Evolutionary conservation across 1,139 yeast genomes (phyloP), one percentile per base, ranked within the genome.

Genomic region (Diutina mesorugosa): DNA sequence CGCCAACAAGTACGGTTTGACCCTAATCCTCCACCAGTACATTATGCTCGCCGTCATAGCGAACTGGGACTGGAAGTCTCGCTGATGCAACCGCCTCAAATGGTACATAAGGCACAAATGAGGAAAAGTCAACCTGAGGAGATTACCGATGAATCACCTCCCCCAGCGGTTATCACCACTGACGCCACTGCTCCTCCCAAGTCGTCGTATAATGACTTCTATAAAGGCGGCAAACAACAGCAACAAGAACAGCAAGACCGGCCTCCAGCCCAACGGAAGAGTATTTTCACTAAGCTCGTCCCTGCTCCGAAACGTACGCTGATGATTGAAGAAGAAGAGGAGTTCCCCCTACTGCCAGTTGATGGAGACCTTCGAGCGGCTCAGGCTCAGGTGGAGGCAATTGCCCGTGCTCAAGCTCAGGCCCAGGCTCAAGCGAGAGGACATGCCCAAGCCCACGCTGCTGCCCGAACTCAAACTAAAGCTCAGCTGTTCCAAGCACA

Each of bases 1-100:
- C 32, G 28, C 32, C 53, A 50, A 32, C 53, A 50, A 9, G 53
- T 50, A 7, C 45, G 53, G 10, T 50, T 50, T 16, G 53, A 50
- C 28, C 53, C 53, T 18, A 50, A 50, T 12, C 53, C 53, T 16
- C 53, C 53, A 1, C 53, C 53, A 14, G 53, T 50, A 12, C 53
- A 50, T 9, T 50, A 50, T 32, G 45, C 53, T 32, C 41, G n/a
- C 5, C 14, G 7, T 1, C 53, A 50, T 18, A 50, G 45, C 14
- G 53, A 50, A 21, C n/a, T 45, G 29, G 45, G 14, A 8, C 32
- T 32, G 45, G 53, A 50, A 6, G 32, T 29, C n/a, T 47, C 51
- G 5, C 53, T 30, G 26, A 45, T 45, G 21, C 18, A 45, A 7
- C 18, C 3, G 21, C 47, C 12, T 35, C 41, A 35, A 2, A 2